Percentiles rank a stretch among this genome's conserved stretches.
phyloP scores from a whole-genome alignment of 148 eudicot genomes.

The Beta vulgaris region DNA sequence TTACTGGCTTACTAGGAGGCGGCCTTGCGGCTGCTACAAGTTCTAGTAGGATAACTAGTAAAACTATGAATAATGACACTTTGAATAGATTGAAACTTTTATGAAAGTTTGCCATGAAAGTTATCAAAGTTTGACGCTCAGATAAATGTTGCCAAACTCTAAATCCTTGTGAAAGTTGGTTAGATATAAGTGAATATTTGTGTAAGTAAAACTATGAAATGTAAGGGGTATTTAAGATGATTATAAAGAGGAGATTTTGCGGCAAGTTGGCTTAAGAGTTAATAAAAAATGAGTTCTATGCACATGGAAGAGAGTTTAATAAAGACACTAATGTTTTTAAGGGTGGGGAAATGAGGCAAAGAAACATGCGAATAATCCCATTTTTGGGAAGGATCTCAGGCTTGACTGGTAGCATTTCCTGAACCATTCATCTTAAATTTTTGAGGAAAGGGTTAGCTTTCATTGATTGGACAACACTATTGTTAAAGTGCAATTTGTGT shows the following conservation, averaged over 20 bases:
- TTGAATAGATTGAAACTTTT: background rate
- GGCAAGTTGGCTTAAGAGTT: background rate
- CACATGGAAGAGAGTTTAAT: conserved; percentile 16
- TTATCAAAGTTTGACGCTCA: background rate
- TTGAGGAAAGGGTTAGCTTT: conserved; percentile 25
- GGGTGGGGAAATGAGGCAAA: background rate
- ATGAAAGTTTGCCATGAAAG: conserved; percentile 1
- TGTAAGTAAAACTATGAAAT: conserved; percentile 22
- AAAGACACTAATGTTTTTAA: conserved; percentile 6
- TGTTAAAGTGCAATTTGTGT: conserved; percentile 13
- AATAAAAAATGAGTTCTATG: conserved; percentile 14
- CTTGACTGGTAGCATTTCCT: conserved; percentile 16
- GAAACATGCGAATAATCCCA: conserved; percentile 41
- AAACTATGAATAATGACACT: background rate
- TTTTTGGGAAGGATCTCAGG: conserved; percentile 25
- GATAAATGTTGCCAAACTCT: background rate
- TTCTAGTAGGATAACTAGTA: conserved; percentile 3
- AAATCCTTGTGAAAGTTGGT: background rate
- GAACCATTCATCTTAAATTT: conserved; percentile 24
- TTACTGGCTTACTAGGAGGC: background rate
- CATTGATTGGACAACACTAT: conserved; percentile 38
- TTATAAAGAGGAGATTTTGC: conserved; percentile 1
- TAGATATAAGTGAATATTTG: background rate
- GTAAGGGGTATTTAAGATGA: conserved; percentile 34
- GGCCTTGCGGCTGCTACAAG: conserved; percentile 17